Evolutionary conservation across 345 rosid species (phyloP), one percentile per base, ranked within the genome.

Genomic region (Salix koriyanagi): DNA sequence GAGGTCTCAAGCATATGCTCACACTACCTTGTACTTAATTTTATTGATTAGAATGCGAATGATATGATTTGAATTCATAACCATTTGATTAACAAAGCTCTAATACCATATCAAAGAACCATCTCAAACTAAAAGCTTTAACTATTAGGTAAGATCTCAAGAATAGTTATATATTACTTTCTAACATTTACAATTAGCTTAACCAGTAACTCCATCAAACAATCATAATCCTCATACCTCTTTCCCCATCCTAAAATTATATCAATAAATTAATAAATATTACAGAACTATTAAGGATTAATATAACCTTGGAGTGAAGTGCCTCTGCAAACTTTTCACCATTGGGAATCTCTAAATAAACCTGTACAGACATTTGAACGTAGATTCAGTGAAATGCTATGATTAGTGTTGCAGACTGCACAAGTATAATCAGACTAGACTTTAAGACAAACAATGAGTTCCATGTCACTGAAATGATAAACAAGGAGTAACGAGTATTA

Each of bases 281-380:
- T 4, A 50, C 65, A 65, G 23, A 28, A 60, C 37, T 15, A 37
- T 13, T 37, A 18, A 52, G 30, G 32, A 30, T 30, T 30, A 30
- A 30, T 30, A 30, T 30, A 30, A 30, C 98, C 99, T 90, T 89
- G 36, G 91, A 85, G 75, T 94, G 91, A 85, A 96, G 97, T 58
- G 94, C 91, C 84, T 90, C 91, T 12, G 98, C 99, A 75, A 91
- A 74, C 48, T 87, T 85, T 87, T 94, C 97, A 77, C 97, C 92
- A 76, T 84, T 79, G 12, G 97, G 91, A 60, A 85, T 81, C 90
- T 96, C 99, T 78, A 96, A 84, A 81, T 94, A 96, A 77, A 94
- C 97, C 99, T 96, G 85, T 21, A 32, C 14, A 68, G 14, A 28
- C 21, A 42, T 60, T 65, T 56, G 62, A 70, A 12, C n/a, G 46